Evolutionary conservation across 352 stramenopile genomes (phyloP).

Genomic region (Saprolegnia diclina): DNA sequence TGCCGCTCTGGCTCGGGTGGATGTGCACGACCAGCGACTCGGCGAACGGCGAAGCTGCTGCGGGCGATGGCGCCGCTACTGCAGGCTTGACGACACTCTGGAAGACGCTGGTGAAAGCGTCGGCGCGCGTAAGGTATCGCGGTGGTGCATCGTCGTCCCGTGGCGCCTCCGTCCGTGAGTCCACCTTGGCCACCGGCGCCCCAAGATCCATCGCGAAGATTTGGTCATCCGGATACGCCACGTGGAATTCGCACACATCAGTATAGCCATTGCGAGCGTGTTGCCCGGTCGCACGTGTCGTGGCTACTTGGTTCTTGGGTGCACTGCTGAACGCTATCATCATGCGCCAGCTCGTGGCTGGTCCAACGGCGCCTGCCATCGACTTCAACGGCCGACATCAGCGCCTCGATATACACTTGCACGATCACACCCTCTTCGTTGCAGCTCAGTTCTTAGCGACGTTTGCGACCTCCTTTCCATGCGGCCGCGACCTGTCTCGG

Average conservation of each 20-base stretch:
- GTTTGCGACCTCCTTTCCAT: no score
- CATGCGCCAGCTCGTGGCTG: no score
- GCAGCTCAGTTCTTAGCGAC: no score
- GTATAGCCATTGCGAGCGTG: not conserved
- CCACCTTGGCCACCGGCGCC: constrained; percentile 5
- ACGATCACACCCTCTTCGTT: no score
- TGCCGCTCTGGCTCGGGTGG: constrained; percentile 88
- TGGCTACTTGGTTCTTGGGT: no score
- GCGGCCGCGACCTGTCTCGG: no score
- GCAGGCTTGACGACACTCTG: constrained; percentile 10
- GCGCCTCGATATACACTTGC: no score
- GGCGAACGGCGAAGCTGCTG: not conserved
- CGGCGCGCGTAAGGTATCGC: constrained; percentile 7
- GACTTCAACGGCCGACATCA: no score
- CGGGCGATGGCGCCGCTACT: not conserved
- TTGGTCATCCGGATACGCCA: not conserved
- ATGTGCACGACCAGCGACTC: constrained; percentile 51
- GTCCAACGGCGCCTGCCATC: no score
- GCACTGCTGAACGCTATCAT: no score
- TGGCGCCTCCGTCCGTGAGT: constrained; percentile 16
- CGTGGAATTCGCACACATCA: not conserved
- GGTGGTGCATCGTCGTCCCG: not conserved
- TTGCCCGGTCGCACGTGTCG: no score
- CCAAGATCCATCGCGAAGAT: constrained; percentile 1
- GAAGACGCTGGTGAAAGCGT: constrained; percentile 21